Evolutionary conservation across 1,139 yeast species (phyloP).

Genomic region (Yarrowia galli): DNA sequence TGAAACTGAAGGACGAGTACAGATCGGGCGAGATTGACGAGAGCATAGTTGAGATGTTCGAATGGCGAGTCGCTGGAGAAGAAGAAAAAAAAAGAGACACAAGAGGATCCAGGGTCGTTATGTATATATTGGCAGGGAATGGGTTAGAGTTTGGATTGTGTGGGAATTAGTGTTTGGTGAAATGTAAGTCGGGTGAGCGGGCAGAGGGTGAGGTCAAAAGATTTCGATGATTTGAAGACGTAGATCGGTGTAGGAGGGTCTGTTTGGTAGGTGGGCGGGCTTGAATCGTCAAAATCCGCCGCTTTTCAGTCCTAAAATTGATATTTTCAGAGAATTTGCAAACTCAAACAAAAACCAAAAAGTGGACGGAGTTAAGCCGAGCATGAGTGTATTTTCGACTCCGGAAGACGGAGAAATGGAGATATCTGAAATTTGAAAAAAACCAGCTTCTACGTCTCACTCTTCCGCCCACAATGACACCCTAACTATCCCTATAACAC

Average conservation of each 20-base stretch:
- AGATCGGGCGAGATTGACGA: constrained; percentile 32
- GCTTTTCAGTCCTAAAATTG: background rate
- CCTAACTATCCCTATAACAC: background rate
- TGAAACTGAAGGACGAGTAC: constrained; percentile 27
- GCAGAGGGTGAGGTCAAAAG: background rate
- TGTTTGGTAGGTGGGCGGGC: background rate
- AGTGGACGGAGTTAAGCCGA: constrained; percentile 1
- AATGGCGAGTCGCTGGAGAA: too few relatives aligned
- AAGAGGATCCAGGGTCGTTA: background rate
- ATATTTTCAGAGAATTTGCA: background rate
- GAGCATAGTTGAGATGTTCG: constrained; percentile 11
- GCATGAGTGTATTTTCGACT: too few relatives aligned
- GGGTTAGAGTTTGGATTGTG: background rate
- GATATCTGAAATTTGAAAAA: background rate
- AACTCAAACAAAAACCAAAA: background rate
- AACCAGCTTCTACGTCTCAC: background rate
- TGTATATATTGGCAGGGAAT: background rate
- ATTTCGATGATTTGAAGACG: background rate
- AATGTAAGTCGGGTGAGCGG: background rate
- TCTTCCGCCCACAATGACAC: background rate
- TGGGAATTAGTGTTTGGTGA: background rate
- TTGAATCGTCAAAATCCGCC: background rate
- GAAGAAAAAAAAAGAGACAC: background rate
- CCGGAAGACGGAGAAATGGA: background rate
- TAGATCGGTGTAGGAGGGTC: too few relatives aligned